These are phyloP conservation scores for Pestalotiopsis sp. DNA, from an alignment of 2,329 filamentous ascomycete species.

Conservation along the genomic window DNA sequence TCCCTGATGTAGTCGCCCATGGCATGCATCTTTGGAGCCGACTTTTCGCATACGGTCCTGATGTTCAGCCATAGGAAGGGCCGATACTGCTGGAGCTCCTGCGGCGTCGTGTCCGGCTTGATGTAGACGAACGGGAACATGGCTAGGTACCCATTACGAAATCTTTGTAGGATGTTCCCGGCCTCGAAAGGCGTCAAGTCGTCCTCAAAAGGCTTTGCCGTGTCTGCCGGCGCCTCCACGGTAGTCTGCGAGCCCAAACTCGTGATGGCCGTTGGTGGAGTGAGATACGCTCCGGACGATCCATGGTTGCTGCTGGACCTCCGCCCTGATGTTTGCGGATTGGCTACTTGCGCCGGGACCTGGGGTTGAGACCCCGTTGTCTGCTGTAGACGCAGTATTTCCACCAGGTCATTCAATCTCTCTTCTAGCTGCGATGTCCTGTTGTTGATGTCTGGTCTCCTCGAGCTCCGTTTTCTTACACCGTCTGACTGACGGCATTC, in stretches of 20 bases:
- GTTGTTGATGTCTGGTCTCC: conserved; percentile 17
- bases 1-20: conserved; percentile 44
- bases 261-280: background rate
- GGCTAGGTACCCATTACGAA: conserved; percentile 22
- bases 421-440: conserved; percentile 25
- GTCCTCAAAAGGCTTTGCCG: background rate
- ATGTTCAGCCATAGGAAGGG: conserved; percentile 54
- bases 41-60: conserved; percentile 45
- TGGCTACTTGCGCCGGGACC: background rate
- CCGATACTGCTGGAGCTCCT: conserved; percentile 21
- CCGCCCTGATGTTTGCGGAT: background rate
- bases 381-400: conserved; percentile 27
- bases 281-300: background rate
- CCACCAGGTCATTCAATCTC: conserved; percentile 28
- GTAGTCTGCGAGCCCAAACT: background rate
- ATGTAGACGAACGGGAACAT: conserved; percentile 31
- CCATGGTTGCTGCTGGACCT: background rate
- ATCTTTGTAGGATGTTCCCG: conserved; percentile 25
- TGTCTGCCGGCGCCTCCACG: background rate
- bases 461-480: conserved; percentile 19
- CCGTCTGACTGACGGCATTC: conserved; percentile 8
- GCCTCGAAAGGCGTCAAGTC: conserved; percentile 22
- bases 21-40: conserved; percentile 37
- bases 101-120: conserved; percentile 23
- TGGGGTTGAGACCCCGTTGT: background rate